phyloP scores from a whole-genome alignment of 176 grass and related monocot species.

The Eragrostis nindensis region DNA sequence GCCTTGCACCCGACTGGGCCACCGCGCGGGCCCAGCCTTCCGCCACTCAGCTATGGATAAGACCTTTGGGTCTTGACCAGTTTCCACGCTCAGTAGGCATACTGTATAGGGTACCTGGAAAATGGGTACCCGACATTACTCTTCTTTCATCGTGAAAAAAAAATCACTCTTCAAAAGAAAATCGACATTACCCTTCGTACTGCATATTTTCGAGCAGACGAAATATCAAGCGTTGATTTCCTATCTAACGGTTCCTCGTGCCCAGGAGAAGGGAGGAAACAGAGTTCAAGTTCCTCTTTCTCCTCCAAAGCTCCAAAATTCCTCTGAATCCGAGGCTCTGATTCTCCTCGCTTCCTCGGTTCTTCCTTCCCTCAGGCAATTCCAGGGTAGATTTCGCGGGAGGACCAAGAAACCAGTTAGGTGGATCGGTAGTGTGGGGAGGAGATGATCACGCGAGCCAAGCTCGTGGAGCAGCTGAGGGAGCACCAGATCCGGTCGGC shows the following conservation, averaged over 20 bases:
- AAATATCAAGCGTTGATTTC: not conserved
- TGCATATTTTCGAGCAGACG: not conserved
- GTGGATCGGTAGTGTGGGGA: conserved; percentile 28
- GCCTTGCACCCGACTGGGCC: too few relatives aligned
- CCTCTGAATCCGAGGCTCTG: not conserved
- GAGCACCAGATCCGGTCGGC: conserved; percentile 96
- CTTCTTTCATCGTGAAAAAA: too few relatives aligned
- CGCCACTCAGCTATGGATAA: too few relatives aligned
- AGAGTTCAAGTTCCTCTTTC: not conserved
- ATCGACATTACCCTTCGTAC: too few relatives aligned
- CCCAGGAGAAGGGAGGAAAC: not conserved
- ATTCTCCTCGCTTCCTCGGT: not conserved
- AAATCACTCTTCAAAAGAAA: too few relatives aligned
- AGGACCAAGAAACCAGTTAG: not conserved
- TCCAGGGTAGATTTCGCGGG: not conserved
- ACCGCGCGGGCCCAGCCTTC: too few relatives aligned
- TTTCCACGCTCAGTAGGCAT: too few relatives aligned
- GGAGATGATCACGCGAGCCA: conserved; percentile 91
- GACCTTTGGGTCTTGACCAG: too few relatives aligned
- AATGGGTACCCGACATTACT: too few relatives aligned
- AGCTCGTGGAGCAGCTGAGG: conserved; percentile 88
- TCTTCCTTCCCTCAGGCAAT: conserved; percentile 19
- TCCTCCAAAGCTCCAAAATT: too few relatives aligned
- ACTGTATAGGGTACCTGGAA: too few relatives aligned
- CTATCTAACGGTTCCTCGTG: conserved; percentile 20